Evolutionary conservation across 441 rosid genomes (phyloP).

Genomic region (Erysimum pusillum): DNA sequence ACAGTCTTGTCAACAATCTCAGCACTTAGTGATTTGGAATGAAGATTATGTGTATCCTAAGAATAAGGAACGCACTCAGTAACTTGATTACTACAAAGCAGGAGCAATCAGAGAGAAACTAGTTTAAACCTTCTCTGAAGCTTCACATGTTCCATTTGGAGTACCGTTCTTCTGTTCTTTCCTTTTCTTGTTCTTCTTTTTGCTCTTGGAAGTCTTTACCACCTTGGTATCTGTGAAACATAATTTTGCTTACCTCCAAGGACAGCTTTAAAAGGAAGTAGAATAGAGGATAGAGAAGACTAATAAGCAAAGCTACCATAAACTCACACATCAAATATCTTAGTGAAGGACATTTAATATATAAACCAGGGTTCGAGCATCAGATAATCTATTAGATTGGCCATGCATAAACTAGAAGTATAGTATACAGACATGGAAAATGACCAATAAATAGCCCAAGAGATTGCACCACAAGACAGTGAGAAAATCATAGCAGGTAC

Average conservation of each 20-base stretch:
- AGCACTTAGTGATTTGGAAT: slow-evolving; percentile 48
- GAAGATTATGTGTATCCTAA: slow-evolving; percentile 61
- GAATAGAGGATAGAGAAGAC: slow-evolving; percentile 41
- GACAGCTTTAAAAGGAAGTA: slow-evolving; percentile 47
- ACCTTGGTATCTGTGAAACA: slow-evolving; percentile 74
- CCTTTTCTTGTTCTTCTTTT: slow-evolving; percentile 79
- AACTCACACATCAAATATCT: slow-evolving; percentile 16
- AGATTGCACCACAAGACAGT: background rate
- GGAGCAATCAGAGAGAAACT: slow-evolving; percentile 35
- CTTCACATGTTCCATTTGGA: slow-evolving; percentile 49
- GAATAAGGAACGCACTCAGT: slow-evolving; percentile 35
- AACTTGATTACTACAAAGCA: slow-evolving; percentile 30
- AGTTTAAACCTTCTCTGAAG: slow-evolving; percentile 55
- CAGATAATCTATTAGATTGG: slow-evolving; percentile 1
- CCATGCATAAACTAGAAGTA: slow-evolving; percentile 34
- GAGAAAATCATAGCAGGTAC: slow-evolving; percentile 18
- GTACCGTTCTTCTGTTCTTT: slow-evolving; percentile 62
- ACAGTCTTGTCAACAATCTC: slow-evolving; percentile 48
- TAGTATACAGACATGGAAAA: background rate
- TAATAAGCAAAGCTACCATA: slow-evolving; percentile 39
- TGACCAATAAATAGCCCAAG: slow-evolving; percentile 6
- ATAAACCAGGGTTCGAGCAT: slow-evolving; percentile 32
- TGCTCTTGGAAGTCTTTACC: slow-evolving; percentile 69
- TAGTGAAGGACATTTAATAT: slow-evolving; percentile 9
- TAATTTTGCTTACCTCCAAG: slow-evolving; percentile 38